Conservation (phyloP, 805 yeast genomes). For the Teunomyces stri region DNA sequence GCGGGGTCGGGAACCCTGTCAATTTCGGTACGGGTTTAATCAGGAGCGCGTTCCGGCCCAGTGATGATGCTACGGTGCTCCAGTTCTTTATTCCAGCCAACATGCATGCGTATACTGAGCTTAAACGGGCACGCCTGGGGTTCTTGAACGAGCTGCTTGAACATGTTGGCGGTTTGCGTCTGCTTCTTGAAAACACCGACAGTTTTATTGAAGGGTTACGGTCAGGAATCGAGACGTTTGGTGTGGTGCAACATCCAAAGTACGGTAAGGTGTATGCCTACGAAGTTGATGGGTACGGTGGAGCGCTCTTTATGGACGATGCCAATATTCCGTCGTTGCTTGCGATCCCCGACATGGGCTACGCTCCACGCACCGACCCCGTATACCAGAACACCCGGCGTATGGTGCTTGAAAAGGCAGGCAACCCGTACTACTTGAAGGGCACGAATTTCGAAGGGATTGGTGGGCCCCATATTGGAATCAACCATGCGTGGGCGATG, state of each 20-base stretch:
- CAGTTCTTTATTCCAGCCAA: constrained; percentile 86
- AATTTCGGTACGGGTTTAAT: constrained; percentile 65
- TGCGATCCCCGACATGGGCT: constrained; percentile 79
- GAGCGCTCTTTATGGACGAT: constrained; percentile 77
- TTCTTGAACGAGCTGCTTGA: constrained; percentile 15
- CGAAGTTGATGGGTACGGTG: constrained; percentile 86
- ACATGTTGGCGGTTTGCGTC: constrained; percentile 5
- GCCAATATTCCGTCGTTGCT: constrained; percentile 84
- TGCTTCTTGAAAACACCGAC: constrained; percentile 22
- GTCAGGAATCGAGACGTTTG: constrained; percentile 60
- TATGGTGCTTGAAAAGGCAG: constrained; percentile 65
- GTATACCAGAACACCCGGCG: constrained; percentile 75
- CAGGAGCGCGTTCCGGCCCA: constrained; percentile 84
- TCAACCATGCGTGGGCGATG: constrained; percentile 88
- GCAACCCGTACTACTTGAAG: constrained; percentile 73
- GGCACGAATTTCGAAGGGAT: constrained; percentile 71
- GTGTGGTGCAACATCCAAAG: constrained; percentile 61
- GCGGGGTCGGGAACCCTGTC: constrained; percentile 84
- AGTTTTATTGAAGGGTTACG: constrained; percentile 43
- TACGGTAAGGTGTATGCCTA: constrained; percentile 82
- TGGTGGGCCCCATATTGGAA: constrained; percentile 91
- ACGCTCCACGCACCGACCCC: constrained; percentile 46
- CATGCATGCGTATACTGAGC: constrained; percentile 68
- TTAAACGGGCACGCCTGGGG: constrained; percentile 33
- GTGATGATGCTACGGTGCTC: constrained; percentile 80